Evolutionary conservation across 192 early-diverging fungal species (phyloP), one percentile per base, ranked within the genome.

Genomic region (Fimicolochytrium jonesii): DNA sequence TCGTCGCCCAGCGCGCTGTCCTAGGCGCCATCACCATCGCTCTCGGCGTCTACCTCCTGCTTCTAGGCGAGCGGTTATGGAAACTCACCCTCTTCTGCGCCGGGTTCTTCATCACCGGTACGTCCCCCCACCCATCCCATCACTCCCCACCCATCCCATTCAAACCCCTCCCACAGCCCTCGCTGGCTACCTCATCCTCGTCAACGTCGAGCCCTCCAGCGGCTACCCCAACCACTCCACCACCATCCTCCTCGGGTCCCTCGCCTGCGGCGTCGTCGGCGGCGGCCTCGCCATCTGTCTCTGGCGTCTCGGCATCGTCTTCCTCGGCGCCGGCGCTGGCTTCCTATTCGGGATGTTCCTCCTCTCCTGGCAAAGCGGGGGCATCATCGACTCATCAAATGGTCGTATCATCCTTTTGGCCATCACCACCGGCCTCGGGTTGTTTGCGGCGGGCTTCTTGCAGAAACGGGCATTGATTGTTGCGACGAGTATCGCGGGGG

Each of bases 381-480:
- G 73, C 2, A 23, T 71, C 11, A 34, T 70, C 39, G 7, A 29
- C 18, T 28, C 15, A 13, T 37, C 28, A 1, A 55, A 48, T 2
- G 73, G 68, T 22, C 57, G 57, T 22, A 43, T 62, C 33, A 66
- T 73, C 29, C 66, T 76, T 28, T 23, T 72, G 28, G 56, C 56
- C 17, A 37, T 53, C 29, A 11, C 26, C 5, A 58, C 56, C n/a
- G 65, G 52, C 0, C 30, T 70, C 10, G 50, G 45, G 0, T 44
- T 25, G 1, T 43, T 73, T 17, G 23, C 34, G 29, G 49, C 61
- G 42, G 18, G 52, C 26, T 15, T 72, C 4, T 34, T 74, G 26
- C 66, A 76, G 36, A 73, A 64, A 42, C 30, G 26, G 10, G 20
- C 54, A 26, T 30, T 76, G 33, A 68, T 73, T 23, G 56, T 67